These are phyloP conservation scores for Debaryomyces fabryi DNA, from an alignment of 1,139 yeast species.

Conservation along the genomic window DNA sequence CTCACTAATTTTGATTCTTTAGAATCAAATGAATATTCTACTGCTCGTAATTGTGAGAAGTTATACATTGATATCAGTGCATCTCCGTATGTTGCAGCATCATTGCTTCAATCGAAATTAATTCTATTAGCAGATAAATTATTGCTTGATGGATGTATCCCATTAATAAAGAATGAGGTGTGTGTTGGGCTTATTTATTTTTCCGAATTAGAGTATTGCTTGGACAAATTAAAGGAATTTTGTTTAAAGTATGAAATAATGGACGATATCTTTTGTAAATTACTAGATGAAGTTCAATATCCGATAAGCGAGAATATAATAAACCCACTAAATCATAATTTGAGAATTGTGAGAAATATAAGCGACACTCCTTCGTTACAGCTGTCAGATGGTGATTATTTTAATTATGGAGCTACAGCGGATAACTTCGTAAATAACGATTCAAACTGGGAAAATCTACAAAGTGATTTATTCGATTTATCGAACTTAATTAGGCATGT, in stretches of 20 bases:
- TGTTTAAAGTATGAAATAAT: conserved; percentile 27
- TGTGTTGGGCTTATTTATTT: conserved; percentile 56
- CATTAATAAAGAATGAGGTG: conserved; percentile 38
- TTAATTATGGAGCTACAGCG: conserved; percentile 29
- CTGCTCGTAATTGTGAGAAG: conserved; percentile 14
- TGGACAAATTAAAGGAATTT: conserved; percentile 48
- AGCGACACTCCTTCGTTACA: conserved; percentile 4
- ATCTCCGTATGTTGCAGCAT: conserved; percentile 38
- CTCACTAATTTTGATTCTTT: neutral
- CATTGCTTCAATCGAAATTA: conserved; percentile 37
- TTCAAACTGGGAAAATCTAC: conserved; percentile 16
- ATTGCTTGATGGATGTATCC: conserved; percentile 58
- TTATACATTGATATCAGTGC: conserved; percentile 42
- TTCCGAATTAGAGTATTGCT: conserved; percentile 54
- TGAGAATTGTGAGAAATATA: conserved; percentile 14
- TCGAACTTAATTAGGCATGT: conserved; percentile 46
- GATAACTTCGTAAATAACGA: conserved; percentile 9
- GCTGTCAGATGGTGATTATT: conserved; percentile 24
- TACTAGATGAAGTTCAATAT: conserved; percentile 24
- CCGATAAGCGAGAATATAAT: conserved; percentile 13
- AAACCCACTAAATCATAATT: conserved; percentile 16
- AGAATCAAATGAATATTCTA: neutral
- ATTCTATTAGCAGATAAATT: conserved; percentile 40
- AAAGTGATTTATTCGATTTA: conserved; percentile 27
- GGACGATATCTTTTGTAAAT: conserved; percentile 38